Evolutionary conservation across 1,139 yeast genomes (phyloP).

Genomic region (Zhuliangozyma blackwelliae): DNA sequence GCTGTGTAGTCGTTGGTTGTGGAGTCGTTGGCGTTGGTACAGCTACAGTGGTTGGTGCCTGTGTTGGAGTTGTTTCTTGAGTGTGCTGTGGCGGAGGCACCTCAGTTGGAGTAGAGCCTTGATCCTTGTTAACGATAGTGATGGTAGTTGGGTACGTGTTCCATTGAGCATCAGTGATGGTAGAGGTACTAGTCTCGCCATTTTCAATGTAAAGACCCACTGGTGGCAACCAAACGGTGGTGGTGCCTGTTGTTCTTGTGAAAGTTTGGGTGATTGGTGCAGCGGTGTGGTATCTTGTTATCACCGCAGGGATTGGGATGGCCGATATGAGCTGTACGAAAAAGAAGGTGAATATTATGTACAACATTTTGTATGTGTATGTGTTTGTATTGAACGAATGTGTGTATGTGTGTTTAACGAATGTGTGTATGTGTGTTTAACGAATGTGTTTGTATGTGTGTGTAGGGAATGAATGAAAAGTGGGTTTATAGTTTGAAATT

Average conservation of each 20-base stretch:
- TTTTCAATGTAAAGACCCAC: conserved; percentile 61
- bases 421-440: neutral
- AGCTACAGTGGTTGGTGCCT: conserved; percentile 6
- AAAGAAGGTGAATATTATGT: conserved; percentile 15
- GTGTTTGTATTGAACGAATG: neutral
- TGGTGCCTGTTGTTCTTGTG: conserved; percentile 55
- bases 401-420: neutral
- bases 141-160: conserved; percentile 25
- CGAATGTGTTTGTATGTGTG: conserved; percentile 2
- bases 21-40: conserved; percentile 8
- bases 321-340: conserved; percentile 22
- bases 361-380: conserved; percentile 3
- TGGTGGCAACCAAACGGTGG: conserved; percentile 62
- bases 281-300: conserved; percentile 66
- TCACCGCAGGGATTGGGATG: conserved; percentile 36
- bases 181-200: conserved; percentile 58
- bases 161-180: conserved; percentile 34
- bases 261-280: conserved; percentile 50
- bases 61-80: conserved; percentile 4
- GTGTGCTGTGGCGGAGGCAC: conserved; percentile 13
- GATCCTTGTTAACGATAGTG: conserved; percentile 9
- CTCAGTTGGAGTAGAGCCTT: conserved; percentile 5
- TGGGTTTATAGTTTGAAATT: no score
- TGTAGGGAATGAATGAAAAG: no score
- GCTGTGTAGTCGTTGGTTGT: neutral